Percentiles rank a stretch among this genome's conserved stretches.
Conservation (phyloP, 1,139 yeast species). For the Taphrina flavorubra region DNA sequence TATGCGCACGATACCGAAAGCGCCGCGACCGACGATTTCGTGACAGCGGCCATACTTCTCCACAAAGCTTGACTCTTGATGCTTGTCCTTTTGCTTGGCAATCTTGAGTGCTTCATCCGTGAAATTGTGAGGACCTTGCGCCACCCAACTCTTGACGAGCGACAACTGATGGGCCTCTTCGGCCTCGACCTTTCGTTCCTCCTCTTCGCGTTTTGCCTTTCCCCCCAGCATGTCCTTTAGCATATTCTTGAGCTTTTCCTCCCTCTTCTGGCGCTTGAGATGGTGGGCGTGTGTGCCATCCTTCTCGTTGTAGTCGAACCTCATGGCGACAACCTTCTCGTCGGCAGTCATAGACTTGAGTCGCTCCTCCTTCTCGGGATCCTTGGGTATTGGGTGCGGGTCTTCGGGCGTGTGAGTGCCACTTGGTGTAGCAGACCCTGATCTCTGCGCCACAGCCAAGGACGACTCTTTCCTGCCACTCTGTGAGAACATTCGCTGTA, state of each 20-base stretch:
- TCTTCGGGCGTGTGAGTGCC: slow-evolving; percentile 25
- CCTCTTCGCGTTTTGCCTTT: slow-evolving; percentile 54
- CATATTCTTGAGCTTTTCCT: slow-evolving; percentile 86
- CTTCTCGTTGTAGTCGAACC: slow-evolving; percentile 36
- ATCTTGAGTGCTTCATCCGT: slow-evolving; percentile 48
- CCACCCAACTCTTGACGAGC: slow-evolving; percentile 79
- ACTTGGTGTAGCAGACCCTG: slow-evolving; percentile 5
- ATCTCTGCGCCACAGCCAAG: slow-evolving; percentile 22
- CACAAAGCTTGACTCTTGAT: slow-evolving; percentile 53
- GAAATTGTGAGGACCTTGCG: slow-evolving; percentile 56
- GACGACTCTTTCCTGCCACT: slow-evolving; percentile 34
- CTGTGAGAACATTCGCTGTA: slow-evolving; percentile 44
- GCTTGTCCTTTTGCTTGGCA: slow-evolving; percentile 52
- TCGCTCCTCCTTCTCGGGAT: slow-evolving; percentile 27
- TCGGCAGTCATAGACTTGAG: slow-evolving; percentile 32
- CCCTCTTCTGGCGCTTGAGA: slow-evolving; percentile 76
- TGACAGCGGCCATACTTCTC: slow-evolving; percentile 81
- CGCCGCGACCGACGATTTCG: slow-evolving; percentile 77
- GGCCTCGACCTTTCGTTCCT: slow-evolving; percentile 63
- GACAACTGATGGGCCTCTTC: slow-evolving; percentile 62
- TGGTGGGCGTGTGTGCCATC: slow-evolving; percentile 81
- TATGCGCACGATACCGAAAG: slow-evolving; percentile 83
- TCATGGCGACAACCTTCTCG: slow-evolving; percentile 26
- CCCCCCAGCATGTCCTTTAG: slow-evolving; percentile 72
- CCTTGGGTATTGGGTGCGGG: slow-evolving; percentile 13